These are phyloP conservation scores for Pachyrhizus erosus DNA, from an alignment of 306 rosid species.

Conservation along the genomic window DNA sequence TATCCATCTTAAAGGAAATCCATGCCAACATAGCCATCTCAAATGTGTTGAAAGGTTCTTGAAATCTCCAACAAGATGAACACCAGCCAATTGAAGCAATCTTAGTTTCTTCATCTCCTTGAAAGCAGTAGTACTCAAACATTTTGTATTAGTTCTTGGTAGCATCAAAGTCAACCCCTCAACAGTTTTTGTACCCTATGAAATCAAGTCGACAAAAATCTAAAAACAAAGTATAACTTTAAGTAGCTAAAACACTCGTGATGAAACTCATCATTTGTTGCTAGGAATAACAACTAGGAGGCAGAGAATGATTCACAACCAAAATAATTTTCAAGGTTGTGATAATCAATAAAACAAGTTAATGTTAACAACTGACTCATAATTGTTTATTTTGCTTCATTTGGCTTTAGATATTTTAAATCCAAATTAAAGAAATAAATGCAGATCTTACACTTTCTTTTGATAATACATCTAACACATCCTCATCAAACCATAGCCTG, in stretches of 20 bases:
- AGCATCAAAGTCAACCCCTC: slow-evolving; percentile 43
- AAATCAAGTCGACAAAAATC: too few relatives aligned
- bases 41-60: slow-evolving; percentile 20
- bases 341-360: too few relatives aligned
- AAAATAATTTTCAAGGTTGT: too few relatives aligned
- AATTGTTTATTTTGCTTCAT: too few relatives aligned
- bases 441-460: slow-evolving; percentile 1
- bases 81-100: slow-evolving; percentile 34
- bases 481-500: slow-evolving; percentile 11
- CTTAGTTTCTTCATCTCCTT: slow-evolving; percentile 41
- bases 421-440: neutral
- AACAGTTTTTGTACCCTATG: slow-evolving; percentile 37
- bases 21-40: slow-evolving; percentile 42
- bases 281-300: neutral
- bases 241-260: neutral
- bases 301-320: neutral
- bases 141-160: neutral
- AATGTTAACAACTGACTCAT: too few relatives aligned
- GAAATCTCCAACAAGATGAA: slow-evolving; percentile 40
- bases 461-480: neutral
- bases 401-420: neutral
- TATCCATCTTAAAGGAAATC: slow-evolving; percentile 1
- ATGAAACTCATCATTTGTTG: neutral
- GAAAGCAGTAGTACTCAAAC: slow-evolving; percentile 25
- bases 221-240: too few relatives aligned